phyloP scores from a whole-genome alignment of 1,284 basidiomycete genomes.

The Rhodotorula sp. region DNA sequence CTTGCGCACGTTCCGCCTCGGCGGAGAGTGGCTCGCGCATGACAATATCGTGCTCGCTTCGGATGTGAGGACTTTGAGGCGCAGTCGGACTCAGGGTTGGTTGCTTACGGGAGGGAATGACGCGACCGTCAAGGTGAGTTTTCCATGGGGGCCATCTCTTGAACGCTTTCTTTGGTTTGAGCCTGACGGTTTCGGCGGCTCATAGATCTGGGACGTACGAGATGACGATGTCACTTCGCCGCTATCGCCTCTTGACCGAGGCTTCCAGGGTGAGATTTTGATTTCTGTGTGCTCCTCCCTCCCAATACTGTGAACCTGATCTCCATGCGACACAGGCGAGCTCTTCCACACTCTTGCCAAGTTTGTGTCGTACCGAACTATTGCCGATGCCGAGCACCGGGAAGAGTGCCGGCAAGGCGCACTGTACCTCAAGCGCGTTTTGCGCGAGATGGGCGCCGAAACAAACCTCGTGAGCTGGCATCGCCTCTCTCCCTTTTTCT shows the following conservation, averaged over 20 bases:
- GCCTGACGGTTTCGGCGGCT: background rate
- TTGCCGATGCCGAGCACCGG: slow-evolving; percentile 65
- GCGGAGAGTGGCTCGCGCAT: slow-evolving; percentile 75
- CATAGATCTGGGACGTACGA: slow-evolving; percentile 27
- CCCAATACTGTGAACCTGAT: too few relatives aligned
- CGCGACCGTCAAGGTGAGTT: slow-evolving; percentile 68
- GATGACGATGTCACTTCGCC: slow-evolving; percentile 10
- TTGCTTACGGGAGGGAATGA: slow-evolving; percentile 83
- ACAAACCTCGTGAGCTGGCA: slow-evolving; percentile 57
- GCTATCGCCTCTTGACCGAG: slow-evolving; percentile 1
- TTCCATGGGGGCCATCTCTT: slow-evolving; percentile 6
- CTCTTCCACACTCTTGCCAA: slow-evolving; percentile 69
- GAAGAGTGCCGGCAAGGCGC: slow-evolving; percentile 92
- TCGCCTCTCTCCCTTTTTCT: slow-evolving; percentile 46
- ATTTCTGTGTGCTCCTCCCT: too few relatives aligned
- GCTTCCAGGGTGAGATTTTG: slow-evolving; percentile 23
- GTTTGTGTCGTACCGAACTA: slow-evolving; percentile 81
- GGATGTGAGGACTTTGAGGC: slow-evolving; percentile 12
- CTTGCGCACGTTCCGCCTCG: slow-evolving; percentile 67
- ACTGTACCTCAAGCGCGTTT: slow-evolving; percentile 80
- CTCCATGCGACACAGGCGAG: slow-evolving; percentile 23
- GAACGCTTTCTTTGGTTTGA: too few relatives aligned
- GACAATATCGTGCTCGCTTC: slow-evolving; percentile 64
- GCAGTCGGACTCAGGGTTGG: slow-evolving; percentile 25
- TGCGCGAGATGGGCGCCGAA: slow-evolving; percentile 78